A percentile compares a stretch with the other conserved stretches of the same genome.
Conservation (phyloP, 2,329 filamentous ascomycete species). For the Geosmithia morbida region DNA sequence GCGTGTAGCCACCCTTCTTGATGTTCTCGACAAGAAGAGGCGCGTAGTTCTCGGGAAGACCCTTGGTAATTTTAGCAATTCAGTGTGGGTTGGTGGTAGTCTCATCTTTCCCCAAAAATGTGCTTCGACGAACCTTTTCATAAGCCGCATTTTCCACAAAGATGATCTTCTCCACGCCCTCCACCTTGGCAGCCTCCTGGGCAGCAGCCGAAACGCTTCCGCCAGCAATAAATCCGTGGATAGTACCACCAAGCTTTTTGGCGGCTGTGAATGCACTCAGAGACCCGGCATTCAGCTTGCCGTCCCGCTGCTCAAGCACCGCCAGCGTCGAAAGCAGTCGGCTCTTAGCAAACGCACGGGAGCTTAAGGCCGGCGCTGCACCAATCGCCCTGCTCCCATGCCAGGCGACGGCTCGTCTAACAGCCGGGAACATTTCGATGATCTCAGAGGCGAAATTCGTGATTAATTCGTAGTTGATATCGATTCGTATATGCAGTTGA, state of each 20-base stretch:
- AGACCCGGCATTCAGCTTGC: conserved; percentile 70
- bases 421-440: conserved; percentile 15
- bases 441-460: neutral
- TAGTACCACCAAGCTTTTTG: conserved; percentile 67
- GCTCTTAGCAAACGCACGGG: conserved; percentile 16
- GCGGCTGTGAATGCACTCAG: conserved; percentile 78
- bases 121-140: conserved; percentile 52
- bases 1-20: conserved; percentile 87
- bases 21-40: conserved; percentile 90
- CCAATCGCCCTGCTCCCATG: conserved; percentile 12
- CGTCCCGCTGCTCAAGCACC: conserved; percentile 83
- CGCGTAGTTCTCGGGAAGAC: conserved; percentile 88
- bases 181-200: conserved; percentile 74
- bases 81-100: neutral
- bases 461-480: neutral
- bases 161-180: conserved; percentile 84
- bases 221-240: conserved; percentile 83
- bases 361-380: conserved; percentile 9
- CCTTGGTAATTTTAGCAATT: conserved; percentile 23
- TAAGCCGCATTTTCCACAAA: conserved; percentile 80
- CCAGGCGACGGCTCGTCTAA: conserved; percentile 12
- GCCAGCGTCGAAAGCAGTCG: conserved; percentile 74
- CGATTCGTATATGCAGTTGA: neutral
- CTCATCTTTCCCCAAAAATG: neutral
- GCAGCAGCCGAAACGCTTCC: conserved; percentile 61